These are phyloP conservation scores for Avena sativa DNA, from an alignment of 176 grass and related monocot genomes.

Conservation along the genomic window DNA sequence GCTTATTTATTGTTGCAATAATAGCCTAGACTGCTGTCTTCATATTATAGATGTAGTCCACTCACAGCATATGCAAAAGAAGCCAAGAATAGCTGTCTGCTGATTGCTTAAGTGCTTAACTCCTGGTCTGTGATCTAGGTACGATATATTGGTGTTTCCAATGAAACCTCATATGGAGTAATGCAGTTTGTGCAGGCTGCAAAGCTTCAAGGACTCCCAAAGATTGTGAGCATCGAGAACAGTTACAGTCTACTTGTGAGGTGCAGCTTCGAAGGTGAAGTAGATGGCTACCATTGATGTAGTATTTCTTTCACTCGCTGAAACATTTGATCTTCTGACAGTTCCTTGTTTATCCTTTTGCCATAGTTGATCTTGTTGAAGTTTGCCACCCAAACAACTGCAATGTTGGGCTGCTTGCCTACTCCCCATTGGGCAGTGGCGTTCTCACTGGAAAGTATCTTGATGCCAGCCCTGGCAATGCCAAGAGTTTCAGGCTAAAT, in stretches of 20 bases:
- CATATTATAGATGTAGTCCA: too few species aligned
- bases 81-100: not conserved
- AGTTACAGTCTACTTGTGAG: constrained; percentile 79
- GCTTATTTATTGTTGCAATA: too few species aligned
- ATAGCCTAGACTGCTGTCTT: too few species aligned
- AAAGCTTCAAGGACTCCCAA: constrained; percentile 66
- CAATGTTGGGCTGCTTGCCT: constrained; percentile 86
- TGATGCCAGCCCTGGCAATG: constrained; percentile 41
- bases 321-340: not conserved
- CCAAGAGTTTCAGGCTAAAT: constrained; percentile 72
- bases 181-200: constrained; percentile 87
- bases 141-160: constrained; percentile 88
- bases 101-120: too few species aligned
- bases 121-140: constrained; percentile 49
- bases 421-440: constrained; percentile 83
- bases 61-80: not conserved
- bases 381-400: constrained; percentile 90
- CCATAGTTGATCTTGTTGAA: constrained; percentile 89
- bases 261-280: constrained; percentile 84
- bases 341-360: not conserved
- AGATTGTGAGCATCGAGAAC: constrained; percentile 95
- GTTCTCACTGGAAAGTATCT: constrained; percentile 91
- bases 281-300: not conserved
- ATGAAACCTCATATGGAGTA: constrained; percentile 94
- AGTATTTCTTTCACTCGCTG: not conserved